Evolutionary conservation across 2,329 filamentous ascomycete species (phyloP).

Genomic region (Colletotrichum tamarilloi): DNA sequence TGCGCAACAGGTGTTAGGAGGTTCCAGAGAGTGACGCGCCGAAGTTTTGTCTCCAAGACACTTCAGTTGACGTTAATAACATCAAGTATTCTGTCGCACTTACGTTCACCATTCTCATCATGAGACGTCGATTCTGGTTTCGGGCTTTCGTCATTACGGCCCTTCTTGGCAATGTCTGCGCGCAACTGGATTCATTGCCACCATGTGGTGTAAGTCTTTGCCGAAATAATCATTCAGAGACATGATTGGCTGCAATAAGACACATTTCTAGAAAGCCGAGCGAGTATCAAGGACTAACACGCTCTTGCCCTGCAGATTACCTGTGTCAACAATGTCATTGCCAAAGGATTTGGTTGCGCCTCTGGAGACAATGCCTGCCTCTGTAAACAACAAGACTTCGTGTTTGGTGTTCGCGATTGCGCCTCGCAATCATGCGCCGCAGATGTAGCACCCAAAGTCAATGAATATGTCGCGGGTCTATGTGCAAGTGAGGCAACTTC

Average conservation of each 20-base stretch:
- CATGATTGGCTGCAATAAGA: background rate
- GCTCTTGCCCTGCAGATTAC: background rate
- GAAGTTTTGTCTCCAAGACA: background rate
- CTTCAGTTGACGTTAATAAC: background rate
- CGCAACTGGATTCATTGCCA: slow-evolving; percentile 30
- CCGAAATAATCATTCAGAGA: background rate
- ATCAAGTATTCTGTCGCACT: background rate
- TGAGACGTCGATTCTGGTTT: slow-evolving; percentile 15
- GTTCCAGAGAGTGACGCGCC: background rate
- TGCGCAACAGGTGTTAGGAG: background rate
- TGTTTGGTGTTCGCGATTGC: slow-evolving; percentile 54
- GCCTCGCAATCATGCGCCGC: slow-evolving; percentile 44
- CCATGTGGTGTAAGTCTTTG: slow-evolving; percentile 35
- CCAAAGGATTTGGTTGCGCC: slow-evolving; percentile 40
- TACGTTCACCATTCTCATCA: background rate
- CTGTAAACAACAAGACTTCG: slow-evolving; percentile 49
- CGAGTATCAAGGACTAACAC: background rate
- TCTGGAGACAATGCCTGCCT: slow-evolving; percentile 49
- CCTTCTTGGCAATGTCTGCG: slow-evolving; percentile 7
- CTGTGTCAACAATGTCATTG: slow-evolving; percentile 35
- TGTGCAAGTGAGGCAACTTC: slow-evolving; percentile 43
- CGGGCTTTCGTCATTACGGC: background rate
- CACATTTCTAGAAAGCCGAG: background rate
- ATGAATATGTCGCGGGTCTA: slow-evolving; percentile 40
- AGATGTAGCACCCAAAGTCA: slow-evolving; percentile 43